These are phyloP conservation scores for Podaxis sp. DNA, from an alignment of 768 basidiomycete species.

Conservation along the genomic window DNA sequence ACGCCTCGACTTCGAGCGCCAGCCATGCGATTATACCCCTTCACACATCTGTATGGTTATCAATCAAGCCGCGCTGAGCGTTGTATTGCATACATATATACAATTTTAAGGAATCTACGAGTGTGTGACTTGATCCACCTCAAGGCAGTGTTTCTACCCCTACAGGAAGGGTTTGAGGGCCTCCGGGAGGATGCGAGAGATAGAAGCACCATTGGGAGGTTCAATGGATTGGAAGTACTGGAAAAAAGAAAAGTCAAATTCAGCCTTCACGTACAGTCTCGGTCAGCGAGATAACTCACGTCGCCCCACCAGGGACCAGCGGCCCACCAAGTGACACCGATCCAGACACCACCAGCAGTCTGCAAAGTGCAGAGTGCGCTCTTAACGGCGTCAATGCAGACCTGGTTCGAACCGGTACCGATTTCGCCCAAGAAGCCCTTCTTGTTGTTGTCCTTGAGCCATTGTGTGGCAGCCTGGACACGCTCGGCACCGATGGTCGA, in stretches of 20 bases:
- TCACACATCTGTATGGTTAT: background rate
- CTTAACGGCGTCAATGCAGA: conserved; percentile 46
- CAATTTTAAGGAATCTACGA: background rate
- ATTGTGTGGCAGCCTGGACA: conserved; percentile 51
- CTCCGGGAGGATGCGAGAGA: conserved; percentile 53
- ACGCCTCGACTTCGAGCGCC: background rate
- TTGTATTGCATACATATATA: background rate
- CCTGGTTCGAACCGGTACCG: conserved; percentile 47
- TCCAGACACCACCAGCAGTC: conserved; percentile 54
- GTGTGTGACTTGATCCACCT: background rate
- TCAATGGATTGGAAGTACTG: conserved; percentile 62
- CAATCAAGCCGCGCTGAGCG: background rate
- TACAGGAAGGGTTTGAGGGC: conserved; percentile 55
- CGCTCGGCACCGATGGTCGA: conserved; percentile 59
- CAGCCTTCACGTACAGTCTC: background rate
- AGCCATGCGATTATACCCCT: background rate
- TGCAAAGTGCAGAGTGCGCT: conserved; percentile 62
- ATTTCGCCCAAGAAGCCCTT: conserved; percentile 68
- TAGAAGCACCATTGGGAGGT: conserved; percentile 55
- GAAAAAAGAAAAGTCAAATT: conserved; percentile 1
- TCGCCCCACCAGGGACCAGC: conserved; percentile 62
- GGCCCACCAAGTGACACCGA: conserved; percentile 56
- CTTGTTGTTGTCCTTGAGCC: conserved; percentile 57
- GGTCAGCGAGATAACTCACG: conserved; percentile 32
- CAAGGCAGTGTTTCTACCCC: conserved; percentile 13